Evolutionary conservation across 192 early-diverging fungal genomes (phyloP), one percentile per base, ranked within the genome.

Genomic region (Backusella morwellensis): DNA sequence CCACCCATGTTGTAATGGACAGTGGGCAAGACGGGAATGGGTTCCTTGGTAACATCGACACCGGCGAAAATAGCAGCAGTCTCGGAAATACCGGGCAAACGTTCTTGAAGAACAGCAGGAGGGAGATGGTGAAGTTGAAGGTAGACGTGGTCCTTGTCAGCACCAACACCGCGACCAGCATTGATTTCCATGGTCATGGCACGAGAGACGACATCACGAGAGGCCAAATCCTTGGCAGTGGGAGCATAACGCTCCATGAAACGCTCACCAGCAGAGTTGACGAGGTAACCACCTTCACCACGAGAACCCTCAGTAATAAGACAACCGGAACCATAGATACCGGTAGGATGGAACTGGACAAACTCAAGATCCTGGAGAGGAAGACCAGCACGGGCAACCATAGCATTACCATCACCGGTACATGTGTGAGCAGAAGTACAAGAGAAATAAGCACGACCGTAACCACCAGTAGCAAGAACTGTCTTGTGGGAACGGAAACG

Each of bases 1-100:
- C 98, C 97, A 79, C 98, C 98, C 96, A 99, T 98, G 90, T 98
- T 99, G 92, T 97, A 97, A 88, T 99, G 98, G 79, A 98, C 98
- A 76, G 98, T 98, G 74, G 98, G 98, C 59, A 99, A 90, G 50
- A 99, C 97, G 9, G 98, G 98, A 81, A 99, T 99, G 38, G 98
- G 96, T 84, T 98, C 96, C 93, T 99, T 99, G 85, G 97, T 99
- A 36, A 99, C 97, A 88, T 99, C 96, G 73, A 99, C 97, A 80
- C 95, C 95, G 32, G 97, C 94, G 83, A 99, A 99, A 82, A 99
- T 98, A 74, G 95, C 95, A 52, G 97, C 97, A n/a, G 96, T 99
- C 86, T 99, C 97, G 12, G 97, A 99, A 78, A 99, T 99, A 84
- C 97, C 97, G 15, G 97, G 97, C 32, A 99, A 89, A 80, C 96